phyloP scores from a whole-genome alignment of 331 rosid species.

The Telfairia occidentalis region DNA sequence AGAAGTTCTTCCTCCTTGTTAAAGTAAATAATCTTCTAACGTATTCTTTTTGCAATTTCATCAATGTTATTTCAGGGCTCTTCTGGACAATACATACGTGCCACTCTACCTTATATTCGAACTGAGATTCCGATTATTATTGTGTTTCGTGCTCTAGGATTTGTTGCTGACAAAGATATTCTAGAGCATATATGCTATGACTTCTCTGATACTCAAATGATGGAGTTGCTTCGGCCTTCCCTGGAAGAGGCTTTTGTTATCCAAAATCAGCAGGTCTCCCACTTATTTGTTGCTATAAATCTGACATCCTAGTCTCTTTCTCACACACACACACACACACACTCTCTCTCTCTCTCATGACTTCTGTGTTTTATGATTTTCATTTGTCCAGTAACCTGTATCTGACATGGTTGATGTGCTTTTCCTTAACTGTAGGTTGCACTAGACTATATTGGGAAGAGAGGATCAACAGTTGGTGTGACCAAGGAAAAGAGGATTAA shows the following conservation, averaged over 20 bases:
- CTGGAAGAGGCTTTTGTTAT: constrained; percentile 98
- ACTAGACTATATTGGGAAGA: constrained; percentile 83
- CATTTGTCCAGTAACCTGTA: background rate
- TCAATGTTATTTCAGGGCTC: constrained; percentile 54
- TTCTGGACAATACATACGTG: constrained; percentile 88
- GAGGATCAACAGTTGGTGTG: constrained; percentile 94
- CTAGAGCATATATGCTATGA: constrained; percentile 93
- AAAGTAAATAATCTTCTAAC: constrained; percentile 3
- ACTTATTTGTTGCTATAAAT: background rate
- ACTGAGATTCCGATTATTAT: constrained; percentile 88
- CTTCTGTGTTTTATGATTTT: background rate
- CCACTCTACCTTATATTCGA: constrained; percentile 90
- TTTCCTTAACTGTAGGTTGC: constrained; percentile 53
- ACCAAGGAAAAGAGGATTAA: constrained; percentile 92
- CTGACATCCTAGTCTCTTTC: background rate
- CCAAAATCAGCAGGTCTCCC: constrained; percentile 83
- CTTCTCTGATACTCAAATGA: constrained; percentile 85
- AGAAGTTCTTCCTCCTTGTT: background rate
- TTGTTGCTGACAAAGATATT: constrained; percentile 92
- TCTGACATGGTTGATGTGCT: constrained; percentile 2
- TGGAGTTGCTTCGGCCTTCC: constrained; percentile 96
- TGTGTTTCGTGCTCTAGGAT: constrained; percentile 95
- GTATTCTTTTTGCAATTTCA: constrained; percentile 13
- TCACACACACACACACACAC: background rate
- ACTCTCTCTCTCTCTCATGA: background rate